A percentile compares a stretch with the other conserved stretches of the same genome.
phyloP scores from a whole-genome alignment of 1,284 basidiomycete species.

The Apiotrichum veenhuisii region DNA sequence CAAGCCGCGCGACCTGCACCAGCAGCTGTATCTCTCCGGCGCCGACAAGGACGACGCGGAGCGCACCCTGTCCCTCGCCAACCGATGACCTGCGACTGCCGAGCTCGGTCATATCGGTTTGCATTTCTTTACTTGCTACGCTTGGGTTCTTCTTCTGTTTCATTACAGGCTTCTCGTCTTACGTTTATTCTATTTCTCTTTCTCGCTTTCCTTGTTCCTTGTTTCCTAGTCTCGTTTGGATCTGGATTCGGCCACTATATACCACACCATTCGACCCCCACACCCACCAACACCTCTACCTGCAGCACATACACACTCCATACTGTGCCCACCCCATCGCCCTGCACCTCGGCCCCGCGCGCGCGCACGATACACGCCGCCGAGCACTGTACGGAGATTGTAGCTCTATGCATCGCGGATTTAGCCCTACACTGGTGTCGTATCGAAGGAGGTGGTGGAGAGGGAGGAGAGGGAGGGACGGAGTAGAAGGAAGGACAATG shows the following conservation, averaged over 20 bases:
- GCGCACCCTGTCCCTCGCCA: not conserved
- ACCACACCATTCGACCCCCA: not conserved
- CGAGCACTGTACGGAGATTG: not conserved
- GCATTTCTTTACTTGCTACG: too few relatives aligned
- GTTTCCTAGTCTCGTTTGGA: not conserved
- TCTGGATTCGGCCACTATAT: not conserved
- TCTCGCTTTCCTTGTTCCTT: not conserved
- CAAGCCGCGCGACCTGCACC: conserved; percentile 14
- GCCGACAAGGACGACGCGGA: conserved; percentile 1
- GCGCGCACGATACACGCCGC: not conserved
- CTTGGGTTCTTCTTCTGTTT: not conserved
- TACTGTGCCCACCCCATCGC: too few relatives aligned
- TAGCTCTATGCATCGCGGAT: conserved; percentile 5
- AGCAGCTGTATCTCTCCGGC: not conserved
- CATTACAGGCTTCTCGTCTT: not conserved
- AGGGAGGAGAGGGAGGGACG: too few relatives aligned
- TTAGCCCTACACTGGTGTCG: not conserved
- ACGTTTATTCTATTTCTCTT: not conserved
- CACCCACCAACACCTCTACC: not conserved
- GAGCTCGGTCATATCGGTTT: too few relatives aligned
- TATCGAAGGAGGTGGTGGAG: not conserved
- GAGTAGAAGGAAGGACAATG: too few relatives aligned
- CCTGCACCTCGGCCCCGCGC: too few relatives aligned
- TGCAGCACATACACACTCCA: not conserved
- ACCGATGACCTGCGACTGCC: not conserved